Evolutionary conservation across 495 filamentous ascomycete genomes (phyloP).

Genomic region (Penicillium canescens): DNA sequence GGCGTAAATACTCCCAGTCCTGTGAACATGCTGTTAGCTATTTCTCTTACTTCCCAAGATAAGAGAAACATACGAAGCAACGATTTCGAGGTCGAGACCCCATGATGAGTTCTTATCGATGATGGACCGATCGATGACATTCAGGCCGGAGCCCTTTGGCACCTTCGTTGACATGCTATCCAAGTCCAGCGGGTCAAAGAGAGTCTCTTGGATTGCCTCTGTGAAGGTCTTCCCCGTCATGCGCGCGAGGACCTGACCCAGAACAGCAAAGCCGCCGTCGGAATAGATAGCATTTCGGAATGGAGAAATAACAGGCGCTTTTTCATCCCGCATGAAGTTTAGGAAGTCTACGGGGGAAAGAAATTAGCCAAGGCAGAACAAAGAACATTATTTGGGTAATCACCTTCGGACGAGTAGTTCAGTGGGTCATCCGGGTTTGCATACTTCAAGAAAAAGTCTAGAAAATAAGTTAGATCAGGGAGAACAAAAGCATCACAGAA

Average conservation of each 20-base stretch:
- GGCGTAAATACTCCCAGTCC: conserved; percentile 26
- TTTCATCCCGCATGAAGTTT: conserved; percentile 10
- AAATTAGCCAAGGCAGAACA: not conserved
- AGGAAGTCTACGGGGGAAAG: conserved; percentile 1
- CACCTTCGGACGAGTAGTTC: not conserved
- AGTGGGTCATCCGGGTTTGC: not conserved
- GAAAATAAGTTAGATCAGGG: too few relatives aligned
- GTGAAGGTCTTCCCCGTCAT: conserved; percentile 45
- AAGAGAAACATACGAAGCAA: conserved; percentile 5
- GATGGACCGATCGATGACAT: conserved; percentile 34
- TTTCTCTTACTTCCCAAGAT: too few relatives aligned
- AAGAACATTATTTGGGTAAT: not conserved
- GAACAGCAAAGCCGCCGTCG: conserved; percentile 23
- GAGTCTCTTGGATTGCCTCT: conserved; percentile 35
- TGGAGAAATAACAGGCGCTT: conserved; percentile 21
- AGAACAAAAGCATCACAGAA: not conserved
- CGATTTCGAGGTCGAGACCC: not conserved
- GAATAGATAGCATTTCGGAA: conserved; percentile 32
- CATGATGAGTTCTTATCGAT: conserved; percentile 14
- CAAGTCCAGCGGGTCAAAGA: conserved; percentile 42
- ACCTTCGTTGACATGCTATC: conserved; percentile 37
- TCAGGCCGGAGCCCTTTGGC: conserved; percentile 27
- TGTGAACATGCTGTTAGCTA: not conserved
- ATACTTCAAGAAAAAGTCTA: not conserved
- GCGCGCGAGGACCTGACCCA: conserved; percentile 52